Conservation (phyloP, 116 monocot species). For the Zostera marina region DNA sequence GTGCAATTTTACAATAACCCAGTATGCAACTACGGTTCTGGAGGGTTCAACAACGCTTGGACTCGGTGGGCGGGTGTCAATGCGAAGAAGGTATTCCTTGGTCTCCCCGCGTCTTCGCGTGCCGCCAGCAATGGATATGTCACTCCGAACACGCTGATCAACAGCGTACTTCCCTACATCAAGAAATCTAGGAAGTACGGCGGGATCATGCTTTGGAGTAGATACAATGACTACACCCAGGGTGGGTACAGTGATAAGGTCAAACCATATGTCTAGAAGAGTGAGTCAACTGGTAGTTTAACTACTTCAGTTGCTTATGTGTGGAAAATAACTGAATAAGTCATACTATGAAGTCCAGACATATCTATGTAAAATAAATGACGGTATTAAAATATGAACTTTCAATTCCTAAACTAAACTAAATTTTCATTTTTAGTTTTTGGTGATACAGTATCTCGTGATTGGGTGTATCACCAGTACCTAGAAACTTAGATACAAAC, state of each 20-base stretch:
- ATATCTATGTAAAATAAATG: too few species aligned
- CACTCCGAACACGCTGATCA: slow-evolving; percentile 5
- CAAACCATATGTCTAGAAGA: background rate
- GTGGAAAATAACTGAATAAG: too few species aligned
- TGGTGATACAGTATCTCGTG: too few species aligned
- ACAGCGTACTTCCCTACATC: slow-evolving; percentile 20
- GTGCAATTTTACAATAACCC: slow-evolving; percentile 53
- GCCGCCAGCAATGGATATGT: slow-evolving; percentile 23
- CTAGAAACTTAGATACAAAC: too few species aligned
- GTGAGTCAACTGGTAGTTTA: too few species aligned
- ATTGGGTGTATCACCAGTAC: too few species aligned
- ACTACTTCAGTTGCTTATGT: too few species aligned
- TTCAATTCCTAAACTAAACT: too few species aligned
- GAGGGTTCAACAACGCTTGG: slow-evolving; percentile 8
- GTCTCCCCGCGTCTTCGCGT: slow-evolving; percentile 12
- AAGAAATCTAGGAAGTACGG: slow-evolving; percentile 22
- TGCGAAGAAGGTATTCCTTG: slow-evolving; percentile 13
- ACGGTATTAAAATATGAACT: too few species aligned
- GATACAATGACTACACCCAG: slow-evolving; percentile 11
- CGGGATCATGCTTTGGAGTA: slow-evolving; percentile 39
- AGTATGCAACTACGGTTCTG: slow-evolving; percentile 22
- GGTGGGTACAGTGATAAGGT: background rate
- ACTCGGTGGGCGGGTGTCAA: slow-evolving; percentile 10
- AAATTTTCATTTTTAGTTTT: too few species aligned
- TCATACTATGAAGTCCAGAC: too few species aligned